A percentile compares a stretch with the other conserved stretches of the same genome.
phyloP scores from a whole-genome alignment of 176 grass and related monocot species.

The Leersia perrieri region DNA sequence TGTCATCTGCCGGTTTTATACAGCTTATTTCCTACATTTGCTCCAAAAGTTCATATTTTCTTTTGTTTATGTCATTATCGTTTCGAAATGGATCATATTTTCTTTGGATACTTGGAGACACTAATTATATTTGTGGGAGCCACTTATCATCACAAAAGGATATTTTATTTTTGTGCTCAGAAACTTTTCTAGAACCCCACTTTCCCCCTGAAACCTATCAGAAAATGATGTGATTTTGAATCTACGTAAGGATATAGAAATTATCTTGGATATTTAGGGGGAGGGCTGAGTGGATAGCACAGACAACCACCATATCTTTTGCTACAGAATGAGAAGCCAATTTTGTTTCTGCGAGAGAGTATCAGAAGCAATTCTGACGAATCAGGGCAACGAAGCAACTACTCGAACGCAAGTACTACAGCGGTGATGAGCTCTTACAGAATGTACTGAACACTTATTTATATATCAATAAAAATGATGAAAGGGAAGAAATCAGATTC shows the following conservation, averaged over 20 bases:
- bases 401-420: no score
- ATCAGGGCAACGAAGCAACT: background rate
- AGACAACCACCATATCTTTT: background rate
- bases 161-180: background rate
- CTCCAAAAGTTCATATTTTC: background rate
- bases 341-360: background rate
- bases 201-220: background rate
- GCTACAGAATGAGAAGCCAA: background rate
- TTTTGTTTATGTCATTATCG: no score
- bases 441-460: background rate
- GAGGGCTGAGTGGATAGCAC: background rate
- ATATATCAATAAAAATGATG: background rate
- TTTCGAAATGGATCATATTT: background rate
- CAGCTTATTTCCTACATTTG: no score
- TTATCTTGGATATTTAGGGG: background rate
- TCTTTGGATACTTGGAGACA: background rate
- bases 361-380: constrained; percentile 1
- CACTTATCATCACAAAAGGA: background rate
- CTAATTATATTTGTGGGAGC: background rate
- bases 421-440: background rate
- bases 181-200: background rate
- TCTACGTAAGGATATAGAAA: background rate
- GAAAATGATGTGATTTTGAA: background rate
- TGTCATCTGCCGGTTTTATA: background rate
- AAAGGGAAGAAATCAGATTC: background rate